phyloP scores from a whole-genome alignment of 345 rosid genomes.

The Noccaea bulbosa region DNA sequence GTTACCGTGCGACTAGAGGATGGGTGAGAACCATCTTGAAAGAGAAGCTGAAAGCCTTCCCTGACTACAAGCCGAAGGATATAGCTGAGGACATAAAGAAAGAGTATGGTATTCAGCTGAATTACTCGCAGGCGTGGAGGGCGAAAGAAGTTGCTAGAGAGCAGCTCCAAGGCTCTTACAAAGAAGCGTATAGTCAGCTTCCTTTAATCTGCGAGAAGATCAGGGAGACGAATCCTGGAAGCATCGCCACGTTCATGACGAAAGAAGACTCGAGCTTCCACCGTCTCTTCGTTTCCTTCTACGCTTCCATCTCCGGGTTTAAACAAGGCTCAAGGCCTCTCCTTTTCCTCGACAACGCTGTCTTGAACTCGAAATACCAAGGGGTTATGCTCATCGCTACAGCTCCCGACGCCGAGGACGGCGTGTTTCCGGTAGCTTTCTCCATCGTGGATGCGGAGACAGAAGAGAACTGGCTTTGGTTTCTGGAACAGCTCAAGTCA shows the following conservation, averaged over 20 bases:
- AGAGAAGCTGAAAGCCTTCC: conserved; percentile 82
- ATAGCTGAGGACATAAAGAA: conserved; percentile 85
- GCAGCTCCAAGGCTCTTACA: conserved; percentile 93
- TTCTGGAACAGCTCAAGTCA: conserved; percentile 69
- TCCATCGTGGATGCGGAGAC: conserved; percentile 81
- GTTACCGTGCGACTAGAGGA: conserved; percentile 84
- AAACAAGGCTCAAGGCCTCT: conserved; percentile 91
- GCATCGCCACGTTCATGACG: conserved; percentile 70
- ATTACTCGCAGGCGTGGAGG: conserved; percentile 94
- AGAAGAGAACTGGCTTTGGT: conserved; percentile 92
- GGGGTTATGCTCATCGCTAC: conserved; percentile 75
- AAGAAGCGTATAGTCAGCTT: conserved; percentile 80
- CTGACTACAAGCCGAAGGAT: conserved; percentile 88
- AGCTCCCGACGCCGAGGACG: conserved; percentile 80
- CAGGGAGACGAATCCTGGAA: conserved; percentile 94
- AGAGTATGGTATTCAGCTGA: conserved; percentile 90
- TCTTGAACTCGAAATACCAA: conserved; percentile 81
- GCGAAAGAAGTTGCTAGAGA: conserved; percentile 91
- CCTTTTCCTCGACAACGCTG: conserved; percentile 72
- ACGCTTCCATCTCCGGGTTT: conserved; percentile 81
- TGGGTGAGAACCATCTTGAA: conserved; percentile 95
- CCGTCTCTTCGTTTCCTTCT: conserved; percentile 82
- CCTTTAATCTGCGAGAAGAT: conserved; percentile 87
- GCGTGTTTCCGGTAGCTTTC: conserved; percentile 81
- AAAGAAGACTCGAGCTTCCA: conserved; percentile 94